Evolutionary conservation across 176 grass and related monocot species (phyloP).

Genomic region (Cymbopogon citratus): DNA sequence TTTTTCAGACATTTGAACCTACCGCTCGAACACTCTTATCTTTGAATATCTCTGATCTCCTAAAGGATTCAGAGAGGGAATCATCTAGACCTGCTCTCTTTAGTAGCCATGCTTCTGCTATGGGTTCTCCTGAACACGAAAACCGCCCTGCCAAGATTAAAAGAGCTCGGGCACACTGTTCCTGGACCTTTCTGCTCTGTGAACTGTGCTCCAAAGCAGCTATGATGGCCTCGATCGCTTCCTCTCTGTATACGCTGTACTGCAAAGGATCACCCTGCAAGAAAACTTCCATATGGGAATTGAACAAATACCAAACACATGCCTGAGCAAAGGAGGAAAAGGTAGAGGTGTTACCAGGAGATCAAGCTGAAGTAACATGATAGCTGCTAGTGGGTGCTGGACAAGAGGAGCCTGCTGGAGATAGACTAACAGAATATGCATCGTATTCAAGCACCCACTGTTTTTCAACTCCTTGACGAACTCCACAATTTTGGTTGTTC

Average conservation of each 20-base stretch:
- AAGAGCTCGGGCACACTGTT: constrained; percentile 75
- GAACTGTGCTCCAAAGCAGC: constrained; percentile 59
- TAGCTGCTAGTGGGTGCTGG: constrained; percentile 79
- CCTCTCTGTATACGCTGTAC: constrained; percentile 85
- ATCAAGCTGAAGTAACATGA: constrained; percentile 79
- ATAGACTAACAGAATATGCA: constrained; percentile 93
- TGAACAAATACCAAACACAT: constrained; percentile 1
- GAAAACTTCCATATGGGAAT: constrained; percentile 29
- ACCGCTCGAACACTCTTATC: constrained; percentile 57
- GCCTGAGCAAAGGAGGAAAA: constrained; percentile 12
- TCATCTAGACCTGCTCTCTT: constrained; percentile 81
- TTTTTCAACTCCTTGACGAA: constrained; percentile 78
- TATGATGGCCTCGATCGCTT: constrained; percentile 69
- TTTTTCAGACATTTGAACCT: constrained; percentile 20
- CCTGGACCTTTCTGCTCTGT: constrained; percentile 62
- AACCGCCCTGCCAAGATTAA: constrained; percentile 76
- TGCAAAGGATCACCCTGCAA: constrained; percentile 92
- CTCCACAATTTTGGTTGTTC: constrained; percentile 61
- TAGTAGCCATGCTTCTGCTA: constrained; percentile 75
- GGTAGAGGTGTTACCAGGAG: constrained; percentile 63
- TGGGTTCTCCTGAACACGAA: constrained; percentile 64
- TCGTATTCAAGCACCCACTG: constrained; percentile 69
- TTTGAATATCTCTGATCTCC: constrained; percentile 64
- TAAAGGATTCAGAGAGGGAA: constrained; percentile 67
- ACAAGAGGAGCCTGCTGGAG: constrained; percentile 75